Conservation (phyloP, 2,329 filamentous ascomycete species). For the Monilinia fructicola region DNA sequence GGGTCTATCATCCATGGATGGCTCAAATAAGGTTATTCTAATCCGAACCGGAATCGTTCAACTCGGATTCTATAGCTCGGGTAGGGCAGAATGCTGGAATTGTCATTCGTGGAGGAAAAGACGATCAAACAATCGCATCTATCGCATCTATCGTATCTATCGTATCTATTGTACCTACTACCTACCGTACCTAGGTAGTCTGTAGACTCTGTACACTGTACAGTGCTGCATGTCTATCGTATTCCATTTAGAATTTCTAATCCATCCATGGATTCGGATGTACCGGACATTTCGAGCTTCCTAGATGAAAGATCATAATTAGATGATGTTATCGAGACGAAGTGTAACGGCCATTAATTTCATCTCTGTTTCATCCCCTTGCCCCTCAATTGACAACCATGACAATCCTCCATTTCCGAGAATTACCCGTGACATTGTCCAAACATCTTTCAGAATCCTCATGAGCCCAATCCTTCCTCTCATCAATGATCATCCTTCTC, state of each 20-base stretch:
- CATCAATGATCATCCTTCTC: too few relatives aligned
- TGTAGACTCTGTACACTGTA: too few relatives aligned
- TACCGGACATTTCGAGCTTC: background rate
- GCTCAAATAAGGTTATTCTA: too few relatives aligned
- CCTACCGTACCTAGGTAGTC: too few relatives aligned
- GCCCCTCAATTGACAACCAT: background rate
- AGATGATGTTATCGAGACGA: background rate
- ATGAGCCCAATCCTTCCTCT: background rate
- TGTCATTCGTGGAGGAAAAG: background rate
- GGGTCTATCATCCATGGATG: too few relatives aligned
- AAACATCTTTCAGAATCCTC: background rate
- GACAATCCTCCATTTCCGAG: background rate
- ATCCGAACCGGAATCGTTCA: too few relatives aligned
- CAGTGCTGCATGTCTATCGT: too few relatives aligned
- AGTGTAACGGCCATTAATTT: background rate
- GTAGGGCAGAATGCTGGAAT: background rate
- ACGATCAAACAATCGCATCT: too few relatives aligned
- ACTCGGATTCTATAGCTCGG: background rate
- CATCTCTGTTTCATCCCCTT: conserved; percentile 1
- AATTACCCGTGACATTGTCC: background rate
- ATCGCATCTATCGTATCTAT: too few relatives aligned
- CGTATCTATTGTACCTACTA: too few relatives aligned
- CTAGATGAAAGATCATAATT: background rate
- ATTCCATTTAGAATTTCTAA: background rate
- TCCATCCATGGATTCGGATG: background rate